Base-by-base conservation (phyloP, 352 stramenopile species). In the Phytopythium chamaehyphon region DNA sequence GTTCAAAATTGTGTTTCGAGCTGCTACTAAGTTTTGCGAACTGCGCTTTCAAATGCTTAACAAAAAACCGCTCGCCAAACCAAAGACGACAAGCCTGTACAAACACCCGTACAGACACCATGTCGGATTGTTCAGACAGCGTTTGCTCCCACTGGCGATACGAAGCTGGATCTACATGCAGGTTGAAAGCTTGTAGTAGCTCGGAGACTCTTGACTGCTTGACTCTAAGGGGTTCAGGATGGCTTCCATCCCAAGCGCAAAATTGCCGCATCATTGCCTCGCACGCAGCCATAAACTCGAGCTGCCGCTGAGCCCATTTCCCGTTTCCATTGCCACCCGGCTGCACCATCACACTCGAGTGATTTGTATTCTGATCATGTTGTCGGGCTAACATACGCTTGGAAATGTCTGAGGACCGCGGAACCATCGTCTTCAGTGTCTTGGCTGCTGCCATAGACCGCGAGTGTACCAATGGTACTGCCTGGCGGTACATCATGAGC, bases 131-230 rank as follows among this genome's bases (percentile, higher is more conserved):
- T 14, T 36, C 54, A 43, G 53, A 47, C 3, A 89, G 23, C 1
- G 58, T 63, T 36, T 91, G 81, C 42, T 91, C 73, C 73, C 75
- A 87, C 47, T 64, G 72, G 22, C 73, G 69, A 59, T 74, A 88
- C 10, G 54, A 49, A 15, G 65, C 54, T 10, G 71, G 59, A 28
- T 71, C 57, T 1, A 89, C 61, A 2, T 68, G 39, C 6, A 88
- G 54, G 0, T 47, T 61, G 45, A 53, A 53, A 0, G 22, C 47
- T 18, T 15, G 18, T 16, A 53, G 35, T 36, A 53, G 33, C 14
- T 53, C 33, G 15, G 21, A 23, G 19, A 53, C 33, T 35, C 47
- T 33, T 0, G 47, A 6, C 3, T 9, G 37, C 0, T 35, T 15
- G 6, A 51, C 24, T 6, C 45, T 28, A 26, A 18, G 45, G n/a